Evolutionary conservation across 345 rosid genomes (phyloP).

Genomic region (Cardiospermum halicacabum): DNA sequence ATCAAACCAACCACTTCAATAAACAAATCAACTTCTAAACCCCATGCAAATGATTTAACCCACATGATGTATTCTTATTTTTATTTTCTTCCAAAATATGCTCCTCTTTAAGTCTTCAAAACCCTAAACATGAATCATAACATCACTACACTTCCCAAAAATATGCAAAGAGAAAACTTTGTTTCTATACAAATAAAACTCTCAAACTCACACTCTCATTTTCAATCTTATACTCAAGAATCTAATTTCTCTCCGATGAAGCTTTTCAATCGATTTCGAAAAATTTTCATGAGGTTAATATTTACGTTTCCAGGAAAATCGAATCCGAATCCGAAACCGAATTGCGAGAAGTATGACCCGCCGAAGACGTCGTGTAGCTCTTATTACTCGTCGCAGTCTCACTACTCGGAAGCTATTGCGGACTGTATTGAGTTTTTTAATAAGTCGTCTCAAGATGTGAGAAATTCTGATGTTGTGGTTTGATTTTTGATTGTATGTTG

Average conservation of each 20-base stretch:
- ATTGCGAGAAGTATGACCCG: slow-evolving; percentile 55
- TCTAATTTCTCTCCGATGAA: slow-evolving; percentile 60
- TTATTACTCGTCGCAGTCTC: slow-evolving; percentile 76
- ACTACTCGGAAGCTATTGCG: slow-evolving; percentile 79
- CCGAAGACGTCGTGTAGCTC: slow-evolving; percentile 88
- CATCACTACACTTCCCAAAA: slow-evolving; percentile 46
- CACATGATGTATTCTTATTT: slow-evolving; percentile 41
- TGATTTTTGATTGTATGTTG: slow-evolving; percentile 11
- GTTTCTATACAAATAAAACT: slow-evolving; percentile 35
- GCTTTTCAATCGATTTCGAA: slow-evolving; percentile 57
- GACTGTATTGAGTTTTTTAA: slow-evolving; percentile 97
- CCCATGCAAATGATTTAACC: slow-evolving; percentile 70
- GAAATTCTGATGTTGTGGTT: slow-evolving; percentile 41
- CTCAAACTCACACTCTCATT: background rate
- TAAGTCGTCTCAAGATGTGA: slow-evolving; percentile 60
- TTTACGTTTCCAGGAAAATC: slow-evolving; percentile 39
- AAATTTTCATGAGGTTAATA: slow-evolving; percentile 58
- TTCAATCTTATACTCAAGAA: slow-evolving; percentile 5
- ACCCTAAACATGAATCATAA: slow-evolving; percentile 42
- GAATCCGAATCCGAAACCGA: slow-evolving; percentile 18
- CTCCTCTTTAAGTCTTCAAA: slow-evolving; percentile 27
- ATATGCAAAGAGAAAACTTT: slow-evolving; percentile 37
- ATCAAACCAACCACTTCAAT: slow-evolving; percentile 19
- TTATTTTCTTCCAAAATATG: slow-evolving; percentile 18
- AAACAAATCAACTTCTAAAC: slow-evolving; percentile 41